Base-by-base conservation (phyloP, 345 rosid genomes). In the Dipteronia dyeriana region DNA sequence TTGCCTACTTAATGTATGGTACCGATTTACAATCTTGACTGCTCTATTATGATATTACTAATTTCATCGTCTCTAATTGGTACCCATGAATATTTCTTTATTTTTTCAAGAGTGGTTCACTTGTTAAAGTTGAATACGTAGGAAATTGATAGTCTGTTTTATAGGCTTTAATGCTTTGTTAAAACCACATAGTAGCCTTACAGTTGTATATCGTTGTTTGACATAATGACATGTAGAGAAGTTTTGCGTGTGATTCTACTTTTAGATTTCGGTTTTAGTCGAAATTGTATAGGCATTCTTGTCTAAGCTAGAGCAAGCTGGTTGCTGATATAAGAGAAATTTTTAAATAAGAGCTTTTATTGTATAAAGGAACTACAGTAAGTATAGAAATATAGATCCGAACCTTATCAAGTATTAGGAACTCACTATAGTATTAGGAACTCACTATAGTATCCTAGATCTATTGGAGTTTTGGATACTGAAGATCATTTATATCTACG, bases 381-480 rank as follows among this genome's bases (percentile, higher is more conserved):
- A 47, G 72, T 59, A 34, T 34, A 47, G 20, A 68, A 68, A 7
- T 45, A 23, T 68, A 68, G 51, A 23, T 47, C 9, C 59, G n/a
- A n/a, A n/a, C n/a, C n/a, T n/a, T n/a, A n/a, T n/a, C n/a, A n/a
- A n/a, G n/a, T n/a, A n/a, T n/a, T n/a, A n/a, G n/a, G n/a, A n/a
- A n/a, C n/a, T n/a, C n/a, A n/a, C n/a, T n/a, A n/a, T n/a, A n/a
- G 54, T 49, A 3, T 49, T 68, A 68, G 72, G 59, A 68, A 43
- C 31, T 68, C 16, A 34, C 59, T 14, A 38, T 68, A 13, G 13
- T 25, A 16, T 25, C 20, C 12, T n/a, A 23, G 26, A 23, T 68
- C 3, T n/a, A 66, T 68, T n/a, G 2, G 61, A 57, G 74, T 23
- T 71, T 34, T 71, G 5, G 23, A 45, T 25, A 31, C 74, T 29